phyloP scores from a whole-genome alignment of 257 asterid genomes.

The Rauvolfia tetraphylla region DNA sequence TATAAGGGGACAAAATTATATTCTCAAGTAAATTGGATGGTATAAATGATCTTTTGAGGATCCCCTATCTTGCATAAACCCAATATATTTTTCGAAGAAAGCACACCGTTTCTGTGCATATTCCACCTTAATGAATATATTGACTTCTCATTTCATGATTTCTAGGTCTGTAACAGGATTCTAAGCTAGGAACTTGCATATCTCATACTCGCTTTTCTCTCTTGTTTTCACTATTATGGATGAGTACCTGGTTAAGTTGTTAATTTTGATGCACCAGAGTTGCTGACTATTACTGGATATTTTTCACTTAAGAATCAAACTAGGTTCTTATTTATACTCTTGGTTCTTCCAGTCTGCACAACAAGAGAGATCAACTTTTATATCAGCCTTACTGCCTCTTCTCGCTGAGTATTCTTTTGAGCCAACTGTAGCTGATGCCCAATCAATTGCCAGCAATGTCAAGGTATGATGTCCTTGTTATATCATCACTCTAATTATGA shows the following conservation, averaged over 20 bases:
- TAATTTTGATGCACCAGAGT: neutral
- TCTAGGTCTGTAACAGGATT: neutral
- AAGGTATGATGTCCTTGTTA: conserved; percentile 45
- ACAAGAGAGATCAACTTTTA: conserved; percentile 78
- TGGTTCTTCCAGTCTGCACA: conserved; percentile 78
- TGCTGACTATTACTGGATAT: neutral
- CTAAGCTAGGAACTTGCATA: neutral
- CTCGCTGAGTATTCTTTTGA: conserved; percentile 93
- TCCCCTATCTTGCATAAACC: neutral
- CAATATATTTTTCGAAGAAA: neutral
- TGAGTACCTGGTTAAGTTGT: neutral
- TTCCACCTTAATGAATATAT: neutral
- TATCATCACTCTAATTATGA: neutral
- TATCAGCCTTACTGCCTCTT: conserved; percentile 84
- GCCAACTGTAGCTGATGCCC: conserved; percentile 89
- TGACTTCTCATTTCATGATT: neutral
- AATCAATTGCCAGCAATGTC: conserved; percentile 85
- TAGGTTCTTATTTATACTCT: conserved; percentile 26
- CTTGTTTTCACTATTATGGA: neutral
- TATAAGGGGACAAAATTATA: neutral
- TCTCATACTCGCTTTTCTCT: neutral
- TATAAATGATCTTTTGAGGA: neutral
- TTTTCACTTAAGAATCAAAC: neutral
- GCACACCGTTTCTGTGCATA: neutral
- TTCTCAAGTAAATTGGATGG: neutral